Percentiles rank a stretch among this genome's conserved stretches.
phyloP scores from a whole-genome alignment of 2,329 filamentous ascomycete genomes.

The Diaporthe caulivora region DNA sequence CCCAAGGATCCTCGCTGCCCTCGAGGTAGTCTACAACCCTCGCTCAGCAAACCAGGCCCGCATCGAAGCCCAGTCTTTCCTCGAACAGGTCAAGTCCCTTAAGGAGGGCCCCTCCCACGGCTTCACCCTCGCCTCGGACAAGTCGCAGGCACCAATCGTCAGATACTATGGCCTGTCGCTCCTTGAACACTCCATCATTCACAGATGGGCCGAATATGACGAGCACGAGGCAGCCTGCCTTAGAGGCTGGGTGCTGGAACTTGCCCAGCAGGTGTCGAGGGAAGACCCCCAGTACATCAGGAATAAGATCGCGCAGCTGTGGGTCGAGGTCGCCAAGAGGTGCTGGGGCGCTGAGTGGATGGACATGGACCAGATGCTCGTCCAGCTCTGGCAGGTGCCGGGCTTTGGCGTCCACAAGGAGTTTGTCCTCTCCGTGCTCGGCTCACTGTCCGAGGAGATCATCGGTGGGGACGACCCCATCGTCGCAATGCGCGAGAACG shows the following conservation, averaged over 20 bases:
- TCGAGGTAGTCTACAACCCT: constrained; percentile 88
- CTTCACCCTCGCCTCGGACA: constrained; percentile 83
- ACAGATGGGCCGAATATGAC: constrained; percentile 83
- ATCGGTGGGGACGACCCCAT: constrained; percentile 92
- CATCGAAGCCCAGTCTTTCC: constrained; percentile 84
- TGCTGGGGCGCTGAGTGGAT: constrained; percentile 94
- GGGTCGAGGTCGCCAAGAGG: constrained; percentile 94
- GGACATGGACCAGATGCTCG: constrained; percentile 89
- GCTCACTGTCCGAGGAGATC: constrained; percentile 93
- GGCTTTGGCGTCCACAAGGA: constrained; percentile 78
- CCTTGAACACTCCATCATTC: constrained; percentile 89
- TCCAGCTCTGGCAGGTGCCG: constrained; percentile 82
- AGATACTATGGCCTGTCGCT: constrained; percentile 95
- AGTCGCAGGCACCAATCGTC: constrained; percentile 81
- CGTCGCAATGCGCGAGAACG: constrained; percentile 83
- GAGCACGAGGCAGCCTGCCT: constrained; percentile 76
- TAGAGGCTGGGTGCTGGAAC: constrained; percentile 81
- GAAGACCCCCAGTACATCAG: constrained; percentile 85
- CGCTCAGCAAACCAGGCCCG: constrained; percentile 85
- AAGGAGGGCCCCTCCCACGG: constrained; percentile 86
- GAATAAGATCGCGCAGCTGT: constrained; percentile 94
- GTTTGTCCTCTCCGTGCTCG: constrained; percentile 88
- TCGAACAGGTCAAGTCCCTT: constrained; percentile 86
- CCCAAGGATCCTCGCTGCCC: constrained; percentile 81
- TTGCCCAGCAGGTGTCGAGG: constrained; percentile 78